phyloP scores from a whole-genome alignment of 2,329 filamentous ascomycete species.

The Hypoxylon sp. region DNA sequence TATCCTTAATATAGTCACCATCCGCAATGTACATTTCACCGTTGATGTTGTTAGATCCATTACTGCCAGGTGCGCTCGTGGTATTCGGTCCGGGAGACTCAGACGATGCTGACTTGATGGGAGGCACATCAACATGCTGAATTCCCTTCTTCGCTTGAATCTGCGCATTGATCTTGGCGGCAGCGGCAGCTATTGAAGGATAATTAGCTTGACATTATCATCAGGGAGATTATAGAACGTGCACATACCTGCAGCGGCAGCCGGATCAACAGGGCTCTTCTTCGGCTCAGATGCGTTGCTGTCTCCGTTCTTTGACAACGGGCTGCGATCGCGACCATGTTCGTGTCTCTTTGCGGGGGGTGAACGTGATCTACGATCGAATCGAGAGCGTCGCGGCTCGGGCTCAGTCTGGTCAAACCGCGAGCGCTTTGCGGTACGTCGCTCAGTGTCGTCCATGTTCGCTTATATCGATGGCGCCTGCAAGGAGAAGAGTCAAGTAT shows the following conservation, averaged over 20 bases:
- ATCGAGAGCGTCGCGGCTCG: slow-evolving; percentile 83
- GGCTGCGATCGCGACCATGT: slow-evolving; percentile 83
- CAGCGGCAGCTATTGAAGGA: slow-evolving; percentile 78
- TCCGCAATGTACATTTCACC: slow-evolving; percentile 94
- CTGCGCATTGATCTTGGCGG: slow-evolving; percentile 87
- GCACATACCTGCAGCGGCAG: slow-evolving; percentile 80
- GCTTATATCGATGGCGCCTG: slow-evolving; percentile 4
- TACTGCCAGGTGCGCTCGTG: slow-evolving; percentile 53
- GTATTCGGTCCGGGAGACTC: slow-evolving; percentile 59
- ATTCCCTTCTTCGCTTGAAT: slow-evolving; percentile 89
- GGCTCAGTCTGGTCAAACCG: slow-evolving; percentile 94
- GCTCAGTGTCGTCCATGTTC: slow-evolving; percentile 83
- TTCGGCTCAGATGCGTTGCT: slow-evolving; percentile 56
- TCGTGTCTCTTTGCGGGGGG: slow-evolving; percentile 79
- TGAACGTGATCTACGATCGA: slow-evolving; percentile 92
- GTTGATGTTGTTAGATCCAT: slow-evolving; percentile 73
- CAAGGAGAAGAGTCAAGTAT: neutral
- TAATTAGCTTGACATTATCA: slow-evolving; percentile 49
- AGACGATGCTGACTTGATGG: slow-evolving; percentile 75
- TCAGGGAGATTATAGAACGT: slow-evolving; percentile 15
- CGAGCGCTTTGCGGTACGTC: slow-evolving; percentile 82
- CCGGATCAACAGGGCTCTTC: slow-evolving; percentile 74
- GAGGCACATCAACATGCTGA: slow-evolving; percentile 90
- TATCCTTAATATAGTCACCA: slow-evolving; percentile 98
- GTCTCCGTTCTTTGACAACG: slow-evolving; percentile 67